Evolutionary conservation across 164 flowering plant genomes (phyloP).

Genomic region (Litsea cubeba): DNA sequence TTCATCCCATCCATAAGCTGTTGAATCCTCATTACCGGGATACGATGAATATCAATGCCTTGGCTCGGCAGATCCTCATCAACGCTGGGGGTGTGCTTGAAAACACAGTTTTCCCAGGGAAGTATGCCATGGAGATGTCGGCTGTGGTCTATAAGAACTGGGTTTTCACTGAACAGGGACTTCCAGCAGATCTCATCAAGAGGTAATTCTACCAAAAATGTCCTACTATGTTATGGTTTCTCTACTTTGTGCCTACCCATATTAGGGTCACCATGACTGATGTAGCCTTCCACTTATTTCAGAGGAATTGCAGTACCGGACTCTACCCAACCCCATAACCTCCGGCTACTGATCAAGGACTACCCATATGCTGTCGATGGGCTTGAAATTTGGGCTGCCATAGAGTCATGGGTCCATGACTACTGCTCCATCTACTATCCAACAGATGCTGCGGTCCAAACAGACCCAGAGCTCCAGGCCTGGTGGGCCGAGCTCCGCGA

Average conservation of each 20-base stretch:
- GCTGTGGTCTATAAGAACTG: constrained; percentile 56
- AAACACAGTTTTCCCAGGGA: constrained; percentile 70
- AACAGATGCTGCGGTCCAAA: constrained; percentile 35
- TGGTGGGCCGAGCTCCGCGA: constrained; percentile 80
- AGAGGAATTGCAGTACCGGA: constrained; percentile 77
- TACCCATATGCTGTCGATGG: constrained; percentile 92
- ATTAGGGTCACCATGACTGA: not conserved
- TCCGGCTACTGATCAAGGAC: constrained; percentile 65
- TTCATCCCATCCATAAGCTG: constrained; percentile 84
- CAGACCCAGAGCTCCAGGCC: constrained; percentile 68
- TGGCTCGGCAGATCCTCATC: constrained; percentile 75
- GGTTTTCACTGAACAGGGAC: constrained; percentile 73
- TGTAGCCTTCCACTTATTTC: constrained; percentile 8
- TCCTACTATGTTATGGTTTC: not conserved
- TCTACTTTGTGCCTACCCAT: not conserved
- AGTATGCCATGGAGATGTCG: constrained; percentile 78
- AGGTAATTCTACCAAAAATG: constrained; percentile 36
- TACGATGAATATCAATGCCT: constrained; percentile 85
- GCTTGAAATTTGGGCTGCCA: constrained; percentile 81
- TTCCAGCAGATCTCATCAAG: constrained; percentile 71
- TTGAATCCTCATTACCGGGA: constrained; percentile 85
- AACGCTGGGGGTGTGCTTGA: constrained; percentile 78
- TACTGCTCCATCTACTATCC: constrained; percentile 69
- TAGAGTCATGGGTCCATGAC: constrained; percentile 66
- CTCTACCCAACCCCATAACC: constrained; percentile 45